Base-by-base conservation (phyloP, 2,329 filamentous ascomycete genomes). In the Talaromyces rugulosus region DNA sequence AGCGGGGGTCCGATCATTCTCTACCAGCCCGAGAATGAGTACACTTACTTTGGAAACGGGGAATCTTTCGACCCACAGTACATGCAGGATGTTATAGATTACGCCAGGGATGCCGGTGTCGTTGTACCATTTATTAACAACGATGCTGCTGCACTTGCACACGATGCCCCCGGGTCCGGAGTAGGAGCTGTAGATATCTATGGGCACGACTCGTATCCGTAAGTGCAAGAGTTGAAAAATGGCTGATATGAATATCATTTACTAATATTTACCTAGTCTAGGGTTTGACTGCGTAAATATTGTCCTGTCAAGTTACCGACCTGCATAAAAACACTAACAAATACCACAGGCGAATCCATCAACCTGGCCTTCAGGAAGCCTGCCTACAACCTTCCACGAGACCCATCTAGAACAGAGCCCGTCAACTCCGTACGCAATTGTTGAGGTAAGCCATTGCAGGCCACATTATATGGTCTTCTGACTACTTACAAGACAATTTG, bases 1-100 rank as follows among this genome's bases (percentile, higher is more conserved):
- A 90, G 93, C 58, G 91, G 89, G 0, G 91, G 91, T 0, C 90
- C 90, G 0, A 82, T 96, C 7, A 91, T 96, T 63, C 77, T 94
- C 1, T 83, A 89, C 50, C 91, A 96, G 72, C 88, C 89, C 0
- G 91, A 96, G 72, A 96, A 95, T 65, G 91, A 95, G 72, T 93
- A 94, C 70, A 87, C 83, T 0, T 74, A 78, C 18, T 80, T 80
- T 1, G 75, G 77, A 16, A 76, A 75, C 4, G 77, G 77, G 2
- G 77, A 83, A n/a, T 72, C 75, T 2, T 90, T 89, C 66, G 86
- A 91, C 67, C 80, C 82, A 0, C 79, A 82, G 0, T 95, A 93
- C 71, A 86, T 93, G 74, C 81, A 86, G 60, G 87, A 89, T 65
- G 85, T 93, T 5, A 84, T 88, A 53, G 81, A 91, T 34, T 88